Percentiles rank a stretch among this genome's conserved stretches.
These are phyloP conservation scores for Colletotrichum sansevieriae DNA, from an alignment of 2,329 filamentous ascomycete species.

Conservation along the genomic window DNA sequence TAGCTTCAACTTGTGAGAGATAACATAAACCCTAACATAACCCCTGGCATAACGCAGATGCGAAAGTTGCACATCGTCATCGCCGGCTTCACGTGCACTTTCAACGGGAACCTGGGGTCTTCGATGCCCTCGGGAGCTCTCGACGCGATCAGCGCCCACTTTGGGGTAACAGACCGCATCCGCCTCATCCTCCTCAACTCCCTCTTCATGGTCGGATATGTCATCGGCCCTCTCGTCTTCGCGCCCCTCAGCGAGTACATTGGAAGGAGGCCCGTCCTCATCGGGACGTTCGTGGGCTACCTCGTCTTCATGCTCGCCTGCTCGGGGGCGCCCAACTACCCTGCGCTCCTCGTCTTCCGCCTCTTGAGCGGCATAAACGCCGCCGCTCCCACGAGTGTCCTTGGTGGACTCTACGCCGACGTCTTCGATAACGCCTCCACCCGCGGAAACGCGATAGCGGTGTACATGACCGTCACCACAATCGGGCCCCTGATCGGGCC, in stretches of 20 bases:
- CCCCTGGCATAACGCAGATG: conserved; percentile 26
- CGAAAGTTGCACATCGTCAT: conserved; percentile 52
- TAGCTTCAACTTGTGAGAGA: too few species aligned
- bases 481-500: conserved; percentile 60
- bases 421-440: conserved; percentile 50
- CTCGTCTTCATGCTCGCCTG: conserved; percentile 51
- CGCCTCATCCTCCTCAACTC: conserved; percentile 53
- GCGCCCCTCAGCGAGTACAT: conserved; percentile 53
- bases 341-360: conserved; percentile 58
- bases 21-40: not conserved
- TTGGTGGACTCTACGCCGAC: conserved; percentile 51
- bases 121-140: conserved; percentile 54
- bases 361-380: conserved; percentile 51
- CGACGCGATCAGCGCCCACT: conserved; percentile 49
- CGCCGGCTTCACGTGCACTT: conserved; percentile 53
- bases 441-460: conserved; percentile 50
- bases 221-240: conserved; percentile 51
- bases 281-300: conserved; percentile 51
- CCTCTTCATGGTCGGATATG: conserved; percentile 53
- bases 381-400: conserved; percentile 51
- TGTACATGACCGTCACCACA: conserved; percentile 53
- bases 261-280: conserved; percentile 50
- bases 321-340: conserved; percentile 58
- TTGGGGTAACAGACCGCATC: conserved; percentile 45
- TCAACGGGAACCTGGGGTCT: conserved; percentile 53